These are phyloP conservation scores for Saturnispora dispora DNA, from an alignment of 805 yeast species.

Conservation along the genomic window DNA sequence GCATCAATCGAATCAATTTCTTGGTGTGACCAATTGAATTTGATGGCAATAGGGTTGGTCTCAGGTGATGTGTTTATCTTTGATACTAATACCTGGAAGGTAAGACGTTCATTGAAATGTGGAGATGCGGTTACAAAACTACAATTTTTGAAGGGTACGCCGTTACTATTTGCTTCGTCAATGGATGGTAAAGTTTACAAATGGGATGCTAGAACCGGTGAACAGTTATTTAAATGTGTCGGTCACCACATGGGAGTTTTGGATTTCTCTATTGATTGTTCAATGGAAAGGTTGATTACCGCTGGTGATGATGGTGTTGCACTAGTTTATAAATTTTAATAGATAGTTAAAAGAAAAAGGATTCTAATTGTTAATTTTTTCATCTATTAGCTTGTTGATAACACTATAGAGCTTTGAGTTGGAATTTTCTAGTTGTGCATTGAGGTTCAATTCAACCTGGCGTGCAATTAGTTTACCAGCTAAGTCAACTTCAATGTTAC, in stretches of 20 bases:
- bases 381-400: constrained; percentile 40
- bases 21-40: constrained; percentile 52
- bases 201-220: constrained; percentile 87
- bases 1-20: constrained; percentile 72
- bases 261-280: constrained; percentile 64
- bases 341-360: background rate
- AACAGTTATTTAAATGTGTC: constrained; percentile 62
- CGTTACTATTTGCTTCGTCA: constrained; percentile 57
- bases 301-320: constrained; percentile 98
- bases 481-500: constrained; percentile 90
- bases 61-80: constrained; percentile 78
- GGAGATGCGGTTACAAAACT: constrained; percentile 84
- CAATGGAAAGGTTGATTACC: constrained; percentile 65
- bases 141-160: constrained; percentile 47
- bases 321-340: constrained; percentile 40
- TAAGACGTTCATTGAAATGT: constrained; percentile 59
- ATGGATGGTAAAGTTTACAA: constrained; percentile 81
- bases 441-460: constrained; percentile 57
- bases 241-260: constrained; percentile 95
- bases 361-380: constrained; percentile 24
- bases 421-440: constrained; percentile 41
- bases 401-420: constrained; percentile 42
- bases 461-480: constrained; percentile 88
- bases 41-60: constrained; percentile 83
- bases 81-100: constrained; percentile 80